Base-by-base conservation (phyloP, 805 yeast genomes). In the Zygoascus biomembranicola region DNA sequence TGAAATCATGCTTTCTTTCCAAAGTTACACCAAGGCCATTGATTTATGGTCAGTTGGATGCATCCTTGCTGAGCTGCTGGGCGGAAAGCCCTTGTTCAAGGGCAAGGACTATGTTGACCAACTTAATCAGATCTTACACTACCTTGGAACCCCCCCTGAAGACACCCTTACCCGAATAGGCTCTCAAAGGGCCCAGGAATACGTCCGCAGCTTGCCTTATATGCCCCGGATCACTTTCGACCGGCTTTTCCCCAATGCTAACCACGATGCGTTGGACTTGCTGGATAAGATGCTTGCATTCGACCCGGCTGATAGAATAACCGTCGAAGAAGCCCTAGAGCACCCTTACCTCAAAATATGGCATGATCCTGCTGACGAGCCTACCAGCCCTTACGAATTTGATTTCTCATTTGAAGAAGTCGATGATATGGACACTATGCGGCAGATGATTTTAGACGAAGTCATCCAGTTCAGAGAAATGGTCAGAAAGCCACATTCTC, bases 21-120 rank as follows among this genome's bases (percentile, higher is more conserved):
- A 90, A 58, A 88, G 86, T 63, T 92, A 92, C 71, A 87, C 97
- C 26, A 87, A 92, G 41, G 97, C 97, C 37, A 92, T 92, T 64
- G 98, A 92, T 69, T 82, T 92, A 32, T 92, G 98, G 98, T 85
- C 95, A 1, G 96, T 90, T 20, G 98, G 98, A 4, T 92, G 98
- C 70, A 92, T 92, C 41, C 73, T 92, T 53, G 97, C 96, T 0
- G 98, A 92, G 66, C 79, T 92, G 80, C 72, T 92, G 23, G 76
- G 84, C 43, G 94, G 96, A 10, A 76, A 83, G 62, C 97, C 98
- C 10, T 71, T 92, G 44, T 92, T 92, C 69, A 96, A 97, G 2
- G 98, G 98, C 8, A 80, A 87, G 56, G 97, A 92, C 71, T 94
- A 92, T 68, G 92, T 90, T 65, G 87, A 89, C 67, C 98, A 92